Evolutionary conservation across 2,329 filamentous ascomycete genomes (phyloP), one percentile per base, ranked within the genome.

Genomic region (Ophiostoma australiae): DNA sequence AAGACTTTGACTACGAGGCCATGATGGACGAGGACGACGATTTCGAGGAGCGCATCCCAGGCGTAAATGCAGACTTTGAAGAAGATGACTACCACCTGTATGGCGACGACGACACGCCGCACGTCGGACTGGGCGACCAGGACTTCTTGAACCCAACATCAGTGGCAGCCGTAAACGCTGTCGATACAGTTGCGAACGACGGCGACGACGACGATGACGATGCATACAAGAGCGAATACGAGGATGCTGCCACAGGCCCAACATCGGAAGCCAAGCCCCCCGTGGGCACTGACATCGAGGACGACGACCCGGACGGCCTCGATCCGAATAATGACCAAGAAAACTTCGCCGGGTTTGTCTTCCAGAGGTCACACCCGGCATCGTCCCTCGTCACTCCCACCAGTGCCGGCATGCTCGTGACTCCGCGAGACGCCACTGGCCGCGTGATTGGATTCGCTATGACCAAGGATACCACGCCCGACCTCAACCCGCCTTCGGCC

Each of bases 1-100:
- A 88, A 74, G 78, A 76, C 7, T 86, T 87, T 74, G 86, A 88
- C 76, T 88, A 88, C 74, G 86, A 89, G 70, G 85, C 84, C 15
- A 87, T 88, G 83, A 86, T 89, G 81, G 86, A 89, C 37, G 87
- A 89, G 69, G 87, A 89, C 69, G 89, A 87, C 74, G 88, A 85
- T 0, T 80, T 88, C 2, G 89, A 91, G 74, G 90, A 91, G 77
- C 82, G 82, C n/a, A 90, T 91, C 37, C 89, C 89, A 0, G 86
- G 85, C 3, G 80, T 84, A 31, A 81, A 86, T 77, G 82, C 80
- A 35, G 76, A 78, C 3, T 76, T 76, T 3, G 76, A 76, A 0
- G 84, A 87, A 76, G 81, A 84, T 27, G 80, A 80, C n/a, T 79
- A 81, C 15, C 79, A 81, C 33, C 77, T 72, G 11, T 74, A 75